Base-by-base conservation (phyloP, 768 basidiomycete genomes). In the Tephrocybe sp. region DNA sequence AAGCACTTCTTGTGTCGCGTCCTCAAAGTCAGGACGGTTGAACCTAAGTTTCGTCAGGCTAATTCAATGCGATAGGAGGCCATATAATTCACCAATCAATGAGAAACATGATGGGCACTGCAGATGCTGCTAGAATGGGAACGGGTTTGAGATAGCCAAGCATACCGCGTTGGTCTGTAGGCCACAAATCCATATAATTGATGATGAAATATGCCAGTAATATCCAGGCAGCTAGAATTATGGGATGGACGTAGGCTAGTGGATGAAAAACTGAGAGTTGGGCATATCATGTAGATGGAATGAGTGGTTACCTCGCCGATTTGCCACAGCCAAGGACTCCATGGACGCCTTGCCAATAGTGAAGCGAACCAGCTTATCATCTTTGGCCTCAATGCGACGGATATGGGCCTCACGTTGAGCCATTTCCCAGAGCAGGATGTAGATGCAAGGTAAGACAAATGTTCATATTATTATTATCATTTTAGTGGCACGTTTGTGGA, bases 11-110 rank as follows among this genome's bases (percentile, higher is more conserved):
- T 80, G 70, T 2, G 76, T 70, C 15, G 63, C 66, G 9, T 76
- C 66, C 58, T 91, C 88, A 54, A 89, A 85, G 44, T 70, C 71
- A 13, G 81, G 80, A 10, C 89, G 80, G 55, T 91, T 86, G 23
- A 78, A 62, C 88, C 88, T 91, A 47, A 29, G 22, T 6, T 47
- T 18, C 30, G n/a, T 48, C 19, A 42, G 38, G 45, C 38, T 41
- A n/a, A n/a, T n/a, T 12, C 44, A 12, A 13, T 10, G 22, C 15
- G 38, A 38, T 34, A 18, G 16, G n/a, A 23, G 3, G n/a, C n/a
- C 23, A 34, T 15, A 19, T 16, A 6, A 60, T 75, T 43, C 53
- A 88, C 89, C 89, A 90, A 62, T 91, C 89, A 37, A 85, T 69
- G 19, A 70, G 67, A 58, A 80, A 80, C 71, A 91, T 73, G 11